Conservation (phyloP, 2,329 filamentous ascomycete genomes). For the Sporothrix humicola region DNA sequence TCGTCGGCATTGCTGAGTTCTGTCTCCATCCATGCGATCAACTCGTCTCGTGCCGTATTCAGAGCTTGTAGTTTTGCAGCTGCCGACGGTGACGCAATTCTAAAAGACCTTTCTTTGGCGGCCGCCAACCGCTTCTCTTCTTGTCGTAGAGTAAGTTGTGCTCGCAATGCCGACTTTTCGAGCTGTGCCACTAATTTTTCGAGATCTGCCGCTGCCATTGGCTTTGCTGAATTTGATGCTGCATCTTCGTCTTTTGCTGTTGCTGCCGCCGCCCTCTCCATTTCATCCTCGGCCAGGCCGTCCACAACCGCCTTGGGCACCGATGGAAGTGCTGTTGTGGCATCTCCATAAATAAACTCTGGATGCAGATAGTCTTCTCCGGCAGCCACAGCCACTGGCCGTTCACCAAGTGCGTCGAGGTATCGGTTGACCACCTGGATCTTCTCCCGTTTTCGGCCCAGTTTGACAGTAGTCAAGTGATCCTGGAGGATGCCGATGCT, state of each 20-base stretch:
- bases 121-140: constrained; percentile 62
- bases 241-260: not conserved
- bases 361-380: constrained; percentile 55
- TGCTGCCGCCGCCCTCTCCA: constrained; percentile 1
- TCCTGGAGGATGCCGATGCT: constrained; percentile 49
- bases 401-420: constrained; percentile 57
- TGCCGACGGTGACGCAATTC: constrained; percentile 32
- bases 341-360: constrained; percentile 53
- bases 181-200: constrained; percentile 57
- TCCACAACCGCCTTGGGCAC: constrained; percentile 60
- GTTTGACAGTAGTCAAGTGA: constrained; percentile 57
- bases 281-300: constrained; percentile 53
- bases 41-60: constrained; percentile 60
- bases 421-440: constrained; percentile 58
- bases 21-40: constrained; percentile 69
- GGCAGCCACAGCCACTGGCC: constrained; percentile 55
- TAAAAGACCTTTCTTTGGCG: constrained; percentile 48
- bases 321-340: constrained; percentile 52
- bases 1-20: constrained; percentile 60
- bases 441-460: constrained; percentile 58
- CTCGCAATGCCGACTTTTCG: constrained; percentile 63
- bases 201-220: constrained; percentile 47
- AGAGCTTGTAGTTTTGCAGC: constrained; percentile 59
- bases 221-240: not conserved
- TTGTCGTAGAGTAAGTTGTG: constrained; percentile 61